phyloP scores from a whole-genome alignment of 2,329 filamentous ascomycete species.

The Penicillium verrucosum region DNA sequence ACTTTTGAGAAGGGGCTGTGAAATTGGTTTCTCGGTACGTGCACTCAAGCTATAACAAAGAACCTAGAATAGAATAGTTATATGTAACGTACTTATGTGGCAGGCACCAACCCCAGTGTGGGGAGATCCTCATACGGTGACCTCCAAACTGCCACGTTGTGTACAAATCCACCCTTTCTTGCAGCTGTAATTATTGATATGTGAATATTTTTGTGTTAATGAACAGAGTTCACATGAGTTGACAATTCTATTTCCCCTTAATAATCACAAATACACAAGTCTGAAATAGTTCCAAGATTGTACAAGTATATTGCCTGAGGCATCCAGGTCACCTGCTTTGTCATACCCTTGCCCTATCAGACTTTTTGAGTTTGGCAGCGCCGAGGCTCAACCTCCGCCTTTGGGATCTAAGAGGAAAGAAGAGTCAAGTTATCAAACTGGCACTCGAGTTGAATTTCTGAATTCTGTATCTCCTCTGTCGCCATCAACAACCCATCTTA shows the following conservation, averaged over 20 bases:
- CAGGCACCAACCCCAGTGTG: constrained; percentile 12
- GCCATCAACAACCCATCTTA: neutral
- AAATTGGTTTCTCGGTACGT: neutral
- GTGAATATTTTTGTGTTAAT: neutral
- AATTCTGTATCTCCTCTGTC: neutral
- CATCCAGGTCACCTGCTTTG: constrained; percentile 5
- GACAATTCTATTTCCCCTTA: neutral
- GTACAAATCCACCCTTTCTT: neutral
- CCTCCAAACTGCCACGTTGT: neutral
- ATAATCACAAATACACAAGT: neutral
- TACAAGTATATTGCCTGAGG: neutral
- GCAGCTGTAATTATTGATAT: neutral
- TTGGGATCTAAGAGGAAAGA: neutral
- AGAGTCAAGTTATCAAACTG: constrained; percentile 5
- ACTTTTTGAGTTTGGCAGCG: constrained; percentile 10
- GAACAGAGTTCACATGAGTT: neutral
- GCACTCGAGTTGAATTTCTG: neutral
- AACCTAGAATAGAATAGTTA: neutral
- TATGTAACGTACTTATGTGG: neutral
- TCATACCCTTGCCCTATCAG: constrained; percentile 16
- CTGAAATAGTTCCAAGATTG: neutral
- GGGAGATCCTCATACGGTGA: constrained; percentile 12
- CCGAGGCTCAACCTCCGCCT: constrained; percentile 22
- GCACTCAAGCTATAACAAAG: neutral
- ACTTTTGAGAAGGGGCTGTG: neutral